phyloP scores from a whole-genome alignment of 225 moss, liverwort and hornwort genomes.

The Bryum argenteum region DNA sequence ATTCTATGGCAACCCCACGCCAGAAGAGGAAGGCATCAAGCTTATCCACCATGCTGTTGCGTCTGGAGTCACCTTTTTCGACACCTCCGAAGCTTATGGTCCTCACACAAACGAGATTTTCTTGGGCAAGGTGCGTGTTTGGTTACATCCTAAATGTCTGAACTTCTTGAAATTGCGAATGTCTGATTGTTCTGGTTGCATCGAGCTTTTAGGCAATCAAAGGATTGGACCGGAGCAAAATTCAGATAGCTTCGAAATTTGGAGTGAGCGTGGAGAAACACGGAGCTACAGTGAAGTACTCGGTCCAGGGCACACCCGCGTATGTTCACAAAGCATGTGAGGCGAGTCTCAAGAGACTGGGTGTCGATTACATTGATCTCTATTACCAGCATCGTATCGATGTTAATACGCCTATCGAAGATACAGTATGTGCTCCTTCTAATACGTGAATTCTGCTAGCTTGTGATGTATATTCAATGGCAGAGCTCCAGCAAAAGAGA shows the following conservation, averaged over 20 bases:
- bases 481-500: background rate
- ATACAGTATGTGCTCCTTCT: conserved; percentile 31
- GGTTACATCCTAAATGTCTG: background rate
- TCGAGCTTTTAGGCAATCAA: conserved; percentile 35
- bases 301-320: conserved; percentile 37
- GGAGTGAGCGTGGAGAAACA: conserved; percentile 38
- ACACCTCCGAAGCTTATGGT: conserved; percentile 38
- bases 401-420: conserved; percentile 43
- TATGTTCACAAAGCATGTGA: conserved; percentile 45
- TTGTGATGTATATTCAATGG: conserved; percentile 1
- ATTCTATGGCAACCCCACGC: conserved; percentile 37
- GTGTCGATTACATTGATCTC: conserved; percentile 50
- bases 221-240: conserved; percentile 37
- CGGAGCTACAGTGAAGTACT: conserved; percentile 33
- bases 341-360: conserved; percentile 49
- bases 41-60: conserved; percentile 40
- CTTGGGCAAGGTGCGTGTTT: conserved; percentile 38
- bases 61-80: conserved; percentile 40
- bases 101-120: conserved; percentile 39
- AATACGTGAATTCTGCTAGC: conserved; percentile 13
- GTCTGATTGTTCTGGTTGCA: conserved; percentile 4
- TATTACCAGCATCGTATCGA: conserved; percentile 51
- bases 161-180: background rate
- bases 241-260: conserved; percentile 45
- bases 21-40: conserved; percentile 39